Conservation (phyloP, 371 early-diverging fungal genomes). For the Cokeromyces recurvatus region DNA sequence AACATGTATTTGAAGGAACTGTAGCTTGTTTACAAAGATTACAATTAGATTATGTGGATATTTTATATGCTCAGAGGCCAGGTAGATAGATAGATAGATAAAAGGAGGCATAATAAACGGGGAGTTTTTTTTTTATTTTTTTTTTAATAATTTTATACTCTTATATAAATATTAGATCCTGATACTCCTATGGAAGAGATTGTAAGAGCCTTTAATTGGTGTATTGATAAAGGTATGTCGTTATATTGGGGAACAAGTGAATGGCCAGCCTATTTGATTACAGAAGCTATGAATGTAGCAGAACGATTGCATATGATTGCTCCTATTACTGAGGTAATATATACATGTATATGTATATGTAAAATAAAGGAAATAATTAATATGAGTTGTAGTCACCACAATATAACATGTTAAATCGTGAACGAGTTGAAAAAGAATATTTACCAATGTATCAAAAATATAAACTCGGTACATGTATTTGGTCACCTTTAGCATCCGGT, state of each 20-base stretch:
- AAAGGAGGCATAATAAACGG: neutral
- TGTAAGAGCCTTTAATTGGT: constrained; percentile 83
- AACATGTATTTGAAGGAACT: constrained; percentile 84
- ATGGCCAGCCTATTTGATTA: constrained; percentile 79
- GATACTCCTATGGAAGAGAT: constrained; percentile 79
- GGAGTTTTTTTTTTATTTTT: neutral
- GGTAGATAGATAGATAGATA: constrained; percentile 23
- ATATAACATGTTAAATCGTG: constrained; percentile 85
- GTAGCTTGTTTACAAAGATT: constrained; percentile 71
- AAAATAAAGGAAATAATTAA: neutral
- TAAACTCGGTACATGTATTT: constrained; percentile 73
- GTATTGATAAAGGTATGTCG: constrained; percentile 80
- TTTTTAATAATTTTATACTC: neutral
- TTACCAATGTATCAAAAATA: constrained; percentile 63
- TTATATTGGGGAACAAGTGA: constrained; percentile 87
- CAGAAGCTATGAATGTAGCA: constrained; percentile 74
- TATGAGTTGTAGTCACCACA: constrained; percentile 71
- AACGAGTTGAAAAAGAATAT: constrained; percentile 77
- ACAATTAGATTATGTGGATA: constrained; percentile 77
- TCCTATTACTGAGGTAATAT: constrained; percentile 65
- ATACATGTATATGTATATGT: constrained; percentile 21
- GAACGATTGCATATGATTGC: constrained; percentile 62
- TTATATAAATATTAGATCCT: constrained; percentile 28
- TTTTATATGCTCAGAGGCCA: constrained; percentile 82
- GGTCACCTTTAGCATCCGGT: constrained; percentile 80